Percentiles rank a stretch among this genome's conserved stretches.
These are phyloP conservation scores for Fusarium sp. DNA, from an alignment of 2,329 filamentous ascomycete species.

Conservation along the genomic window DNA sequence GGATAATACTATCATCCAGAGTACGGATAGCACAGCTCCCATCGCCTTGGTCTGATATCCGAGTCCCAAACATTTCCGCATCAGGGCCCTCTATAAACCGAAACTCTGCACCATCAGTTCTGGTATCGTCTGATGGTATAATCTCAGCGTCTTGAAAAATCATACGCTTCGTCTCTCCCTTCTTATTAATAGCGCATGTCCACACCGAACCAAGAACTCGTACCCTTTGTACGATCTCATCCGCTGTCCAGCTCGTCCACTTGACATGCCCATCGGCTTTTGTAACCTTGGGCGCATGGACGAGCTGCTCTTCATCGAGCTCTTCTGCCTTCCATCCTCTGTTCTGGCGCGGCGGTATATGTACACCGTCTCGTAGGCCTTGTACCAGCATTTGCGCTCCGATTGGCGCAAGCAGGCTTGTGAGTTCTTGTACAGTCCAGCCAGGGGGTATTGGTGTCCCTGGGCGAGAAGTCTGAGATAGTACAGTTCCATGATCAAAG, in stretches of 20 bases:
- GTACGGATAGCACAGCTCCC: slow-evolving; percentile 41
- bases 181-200: slow-evolving; percentile 56
- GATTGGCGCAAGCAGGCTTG: slow-evolving; percentile 65
- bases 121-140: not conserved
- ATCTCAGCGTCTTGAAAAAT: slow-evolving; percentile 53
- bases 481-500: slow-evolving; percentile 83
- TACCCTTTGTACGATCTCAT: slow-evolving; percentile 65
- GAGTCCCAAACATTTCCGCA: slow-evolving; percentile 3
- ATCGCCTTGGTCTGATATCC: slow-evolving; percentile 18
- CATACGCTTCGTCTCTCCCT: slow-evolving; percentile 48
- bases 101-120: not conserved
- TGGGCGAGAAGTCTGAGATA: slow-evolving; percentile 74
- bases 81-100: slow-evolving; percentile 30
- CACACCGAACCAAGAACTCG: slow-evolving; percentile 75
- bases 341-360: slow-evolving; percentile 69
- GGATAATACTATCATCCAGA: slow-evolving; percentile 35
- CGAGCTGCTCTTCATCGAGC: slow-evolving; percentile 32
- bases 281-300: slow-evolving; percentile 78
- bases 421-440: slow-evolving; percentile 57
- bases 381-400: slow-evolving; percentile 78
- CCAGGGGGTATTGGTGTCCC: slow-evolving; percentile 62
- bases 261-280: slow-evolving; percentile 72
- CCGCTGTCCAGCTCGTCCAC: slow-evolving; percentile 64
- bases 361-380: slow-evolving; percentile 70
- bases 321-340: slow-evolving; percentile 45